Conservation (phyloP, 2,329 filamentous ascomycete genomes). For the Fusarium kyushuense region DNA sequence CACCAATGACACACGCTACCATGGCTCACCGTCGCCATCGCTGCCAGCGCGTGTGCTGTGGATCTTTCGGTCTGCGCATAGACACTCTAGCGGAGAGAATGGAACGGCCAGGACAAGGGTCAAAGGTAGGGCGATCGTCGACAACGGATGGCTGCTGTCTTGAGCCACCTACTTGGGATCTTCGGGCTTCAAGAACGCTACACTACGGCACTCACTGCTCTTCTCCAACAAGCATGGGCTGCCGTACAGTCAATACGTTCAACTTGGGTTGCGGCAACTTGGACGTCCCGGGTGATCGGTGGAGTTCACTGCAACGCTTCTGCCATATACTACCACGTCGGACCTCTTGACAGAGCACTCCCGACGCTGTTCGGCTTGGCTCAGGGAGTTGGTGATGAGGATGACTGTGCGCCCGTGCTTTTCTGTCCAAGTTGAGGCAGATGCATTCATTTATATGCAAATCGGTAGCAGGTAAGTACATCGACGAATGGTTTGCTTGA, state of each 20-base stretch:
- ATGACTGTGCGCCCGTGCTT: not conserved
- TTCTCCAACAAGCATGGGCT: conserved; percentile 23
- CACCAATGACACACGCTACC: conserved; percentile 13
- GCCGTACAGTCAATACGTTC: not conserved
- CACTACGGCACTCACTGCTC: not conserved
- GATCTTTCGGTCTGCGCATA: conserved; percentile 32
- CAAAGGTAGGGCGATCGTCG: conserved; percentile 48
- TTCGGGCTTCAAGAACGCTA: conserved; percentile 16
- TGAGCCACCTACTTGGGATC: conserved; percentile 47
- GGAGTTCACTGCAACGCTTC: conserved; percentile 23
- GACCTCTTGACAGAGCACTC: conserved; percentile 19
- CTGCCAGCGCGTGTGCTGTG: conserved; percentile 36
- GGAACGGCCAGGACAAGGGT: conserved; percentile 36
- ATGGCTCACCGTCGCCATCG: conserved; percentile 44
- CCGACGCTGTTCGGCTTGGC: conserved; percentile 30
- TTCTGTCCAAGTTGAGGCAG: not conserved
- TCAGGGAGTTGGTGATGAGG: not conserved
- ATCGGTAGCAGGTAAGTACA: not conserved
- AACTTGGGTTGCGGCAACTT: conserved; percentile 1
- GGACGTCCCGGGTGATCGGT: conserved; percentile 36
- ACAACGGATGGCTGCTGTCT: conserved; percentile 47
- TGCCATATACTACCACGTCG: conserved; percentile 13
- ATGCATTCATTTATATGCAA: not conserved
- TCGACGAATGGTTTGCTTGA: not conserved
- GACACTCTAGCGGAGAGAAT: conserved; percentile 21